Percentiles rank a stretch among this genome's conserved stretches.
Conservation (phyloP, 2,329 filamentous ascomycete genomes). For the Boeremia lycopersici region DNA sequence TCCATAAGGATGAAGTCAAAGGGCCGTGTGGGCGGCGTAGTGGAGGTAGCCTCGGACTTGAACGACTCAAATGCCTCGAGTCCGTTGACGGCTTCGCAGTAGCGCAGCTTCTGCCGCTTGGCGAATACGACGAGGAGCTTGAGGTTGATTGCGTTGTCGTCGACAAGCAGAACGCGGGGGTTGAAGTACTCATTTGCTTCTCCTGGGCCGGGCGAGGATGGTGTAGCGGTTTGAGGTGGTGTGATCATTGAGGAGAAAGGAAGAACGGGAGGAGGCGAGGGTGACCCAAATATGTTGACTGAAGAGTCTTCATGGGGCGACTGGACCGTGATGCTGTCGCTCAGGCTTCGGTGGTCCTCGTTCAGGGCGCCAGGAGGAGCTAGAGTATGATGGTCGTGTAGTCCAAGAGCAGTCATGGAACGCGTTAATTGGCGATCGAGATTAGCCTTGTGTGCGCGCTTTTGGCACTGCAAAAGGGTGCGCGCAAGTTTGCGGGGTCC, state of each 20-base stretch:
- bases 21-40: constrained; percentile 22
- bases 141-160: constrained; percentile 45
- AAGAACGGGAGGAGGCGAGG: constrained; percentile 21
- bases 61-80: constrained; percentile 38
- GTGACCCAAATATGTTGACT: constrained; percentile 1
- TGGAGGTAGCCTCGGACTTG: constrained; percentile 25
- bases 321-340: constrained; percentile 19
- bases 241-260: constrained; percentile 23
- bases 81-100: constrained; percentile 40
- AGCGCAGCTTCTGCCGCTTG: constrained; percentile 36
- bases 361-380: constrained; percentile 15
- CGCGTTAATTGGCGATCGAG: constrained; percentile 25
- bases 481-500: constrained; percentile 37
- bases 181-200: constrained; percentile 34
- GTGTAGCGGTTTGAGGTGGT: constrained; percentile 19
- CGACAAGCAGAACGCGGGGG: constrained; percentile 40
- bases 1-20: constrained; percentile 47
- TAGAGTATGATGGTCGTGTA: constrained; percentile 21
- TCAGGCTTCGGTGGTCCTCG: constrained; percentile 30
- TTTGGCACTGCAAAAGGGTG: constrained; percentile 31
- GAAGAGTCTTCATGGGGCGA: neutral
- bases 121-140: constrained; percentile 51
- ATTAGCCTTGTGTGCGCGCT: constrained; percentile 22
- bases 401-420: constrained; percentile 19
- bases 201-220: constrained; percentile 20